Conservation (phyloP, 2,329 filamentous ascomycete genomes). For the Fusarium pseudocircinatum region DNA sequence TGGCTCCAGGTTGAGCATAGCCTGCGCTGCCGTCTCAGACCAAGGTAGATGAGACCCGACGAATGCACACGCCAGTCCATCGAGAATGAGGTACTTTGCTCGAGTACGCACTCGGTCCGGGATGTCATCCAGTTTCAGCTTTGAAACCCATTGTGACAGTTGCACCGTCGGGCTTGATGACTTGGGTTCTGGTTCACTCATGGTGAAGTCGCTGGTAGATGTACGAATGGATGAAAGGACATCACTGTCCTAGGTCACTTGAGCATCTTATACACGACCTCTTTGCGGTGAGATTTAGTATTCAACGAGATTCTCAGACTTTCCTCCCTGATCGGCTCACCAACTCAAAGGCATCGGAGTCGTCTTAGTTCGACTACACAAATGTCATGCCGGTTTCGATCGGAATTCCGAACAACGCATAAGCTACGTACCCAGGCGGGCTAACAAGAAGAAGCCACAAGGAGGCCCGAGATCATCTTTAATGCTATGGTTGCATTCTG, state of each 20-base stretch:
- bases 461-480: not conserved
- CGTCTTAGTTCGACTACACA: not conserved
- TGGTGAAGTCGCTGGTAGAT: not conserved
- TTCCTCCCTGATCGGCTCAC: not conserved
- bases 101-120: not conserved
- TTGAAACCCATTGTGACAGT: constrained; percentile 1
- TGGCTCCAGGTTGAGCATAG: not conserved
- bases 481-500: not conserved
- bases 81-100: not conserved
- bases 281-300: not conserved
- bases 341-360: not conserved
- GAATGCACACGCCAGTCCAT: not conserved
- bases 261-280: not conserved
- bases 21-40: not conserved
- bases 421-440: not conserved
- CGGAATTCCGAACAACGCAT: not conserved
- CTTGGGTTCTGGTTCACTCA: not conserved
- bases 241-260: not conserved
- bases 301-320: not conserved
- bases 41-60: constrained; percentile 3
- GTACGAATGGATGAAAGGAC: too few relatives aligned
- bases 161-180: not conserved
- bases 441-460: not conserved
- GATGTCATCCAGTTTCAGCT: not conserved
- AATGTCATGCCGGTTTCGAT: not conserved